phyloP scores from a whole-genome alignment of 73 alveolate genomes.

The Tetrahymena borealis region DNA sequence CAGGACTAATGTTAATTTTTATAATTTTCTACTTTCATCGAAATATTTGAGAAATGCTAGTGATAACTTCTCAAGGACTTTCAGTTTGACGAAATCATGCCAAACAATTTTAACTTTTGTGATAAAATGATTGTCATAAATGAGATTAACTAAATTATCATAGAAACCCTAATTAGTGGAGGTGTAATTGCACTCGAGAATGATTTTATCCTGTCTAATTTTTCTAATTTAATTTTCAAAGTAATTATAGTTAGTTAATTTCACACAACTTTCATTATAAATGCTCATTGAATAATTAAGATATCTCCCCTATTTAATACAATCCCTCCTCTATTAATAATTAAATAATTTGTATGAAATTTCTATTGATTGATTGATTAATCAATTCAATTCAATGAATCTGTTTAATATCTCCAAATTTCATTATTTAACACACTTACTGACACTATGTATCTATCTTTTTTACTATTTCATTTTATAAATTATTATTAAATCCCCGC shows the following conservation, averaged over 20 bases:
- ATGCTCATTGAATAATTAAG: background rate
- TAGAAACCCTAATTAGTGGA: background rate
- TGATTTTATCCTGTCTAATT: background rate
- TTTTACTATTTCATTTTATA: too few relatives aligned
- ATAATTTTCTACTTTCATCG: background rate
- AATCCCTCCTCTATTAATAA: too few relatives aligned
- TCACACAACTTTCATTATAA: background rate
- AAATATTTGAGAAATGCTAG: background rate
- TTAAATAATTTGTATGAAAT: too few relatives aligned
- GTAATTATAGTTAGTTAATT: background rate
- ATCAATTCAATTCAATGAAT: too few relatives aligned
- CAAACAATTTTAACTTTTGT: background rate
- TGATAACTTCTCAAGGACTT: background rate
- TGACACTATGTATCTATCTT: too few relatives aligned
- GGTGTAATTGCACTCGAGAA: background rate
- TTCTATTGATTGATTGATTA: too few relatives aligned
- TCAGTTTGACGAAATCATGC: background rate
- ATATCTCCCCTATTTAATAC: too few relatives aligned
- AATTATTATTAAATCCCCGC: too few relatives aligned
- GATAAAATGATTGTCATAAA: background rate
- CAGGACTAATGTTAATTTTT: background rate
- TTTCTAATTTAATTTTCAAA: background rate
- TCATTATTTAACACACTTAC: too few relatives aligned
- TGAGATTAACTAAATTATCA: background rate
- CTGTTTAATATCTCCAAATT: too few relatives aligned